phyloP scores from a whole-genome alignment of 352 stramenopile species.

The Pythium rishiriense region DNA sequence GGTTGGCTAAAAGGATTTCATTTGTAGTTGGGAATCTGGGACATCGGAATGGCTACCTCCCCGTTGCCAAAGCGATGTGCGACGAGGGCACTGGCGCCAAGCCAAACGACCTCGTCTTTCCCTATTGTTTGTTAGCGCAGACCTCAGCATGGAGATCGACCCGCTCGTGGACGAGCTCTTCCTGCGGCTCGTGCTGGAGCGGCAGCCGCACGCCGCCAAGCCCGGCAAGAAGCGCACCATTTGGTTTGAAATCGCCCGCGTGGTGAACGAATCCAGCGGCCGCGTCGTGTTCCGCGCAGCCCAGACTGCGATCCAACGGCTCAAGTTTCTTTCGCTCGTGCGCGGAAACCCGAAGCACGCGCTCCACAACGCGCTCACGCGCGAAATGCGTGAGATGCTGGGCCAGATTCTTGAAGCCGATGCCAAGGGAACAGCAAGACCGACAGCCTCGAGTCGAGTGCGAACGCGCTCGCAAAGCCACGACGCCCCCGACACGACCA shows the following conservation, averaged over 20 bases:
- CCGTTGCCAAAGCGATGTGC: too few relatives aligned
- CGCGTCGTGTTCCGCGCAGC: neutral
- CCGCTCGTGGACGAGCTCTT: neutral
- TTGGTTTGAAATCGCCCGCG: neutral
- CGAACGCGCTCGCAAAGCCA: too few relatives aligned
- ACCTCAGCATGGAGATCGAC: neutral
- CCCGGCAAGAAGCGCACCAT: neutral
- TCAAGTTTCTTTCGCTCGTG: neutral
- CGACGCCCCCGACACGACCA: too few relatives aligned
- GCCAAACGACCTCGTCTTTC: too few relatives aligned
- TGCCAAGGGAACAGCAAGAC: neutral
- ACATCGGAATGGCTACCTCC: too few relatives aligned
- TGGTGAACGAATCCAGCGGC: neutral
- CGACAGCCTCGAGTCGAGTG: too few relatives aligned
- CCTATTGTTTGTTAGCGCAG: too few relatives aligned
- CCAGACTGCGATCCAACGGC: neutral
- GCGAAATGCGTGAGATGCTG: slow-evolving; percentile 2
- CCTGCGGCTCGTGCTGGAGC: slow-evolving; percentile 12
- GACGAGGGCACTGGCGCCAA: too few relatives aligned
- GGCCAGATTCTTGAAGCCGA: neutral
- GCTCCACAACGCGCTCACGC: neutral
- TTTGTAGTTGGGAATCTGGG: too few relatives aligned
- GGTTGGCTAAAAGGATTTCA: too few relatives aligned
- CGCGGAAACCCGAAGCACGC: neutral
- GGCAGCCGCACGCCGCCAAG: neutral